Evolutionary conservation across 768 basidiomycete species (phyloP).

Genomic region (Lactarius hengduanensis): DNA sequence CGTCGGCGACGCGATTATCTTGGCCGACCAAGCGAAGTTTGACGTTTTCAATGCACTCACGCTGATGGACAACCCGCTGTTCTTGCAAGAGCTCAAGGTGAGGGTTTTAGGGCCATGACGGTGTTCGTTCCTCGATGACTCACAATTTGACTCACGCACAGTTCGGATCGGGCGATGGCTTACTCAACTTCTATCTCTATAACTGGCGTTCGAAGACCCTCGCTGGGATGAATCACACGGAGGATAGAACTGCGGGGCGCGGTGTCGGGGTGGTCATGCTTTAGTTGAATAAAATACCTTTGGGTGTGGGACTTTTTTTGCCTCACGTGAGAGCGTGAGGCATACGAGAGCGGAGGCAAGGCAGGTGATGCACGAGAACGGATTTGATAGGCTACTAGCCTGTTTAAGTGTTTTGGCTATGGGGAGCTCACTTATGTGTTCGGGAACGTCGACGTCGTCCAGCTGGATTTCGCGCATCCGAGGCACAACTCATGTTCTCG

Average conservation of each 20-base stretch:
- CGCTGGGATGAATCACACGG: conserved; percentile 63
- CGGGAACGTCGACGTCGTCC: no score
- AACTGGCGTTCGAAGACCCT: conserved; percentile 89
- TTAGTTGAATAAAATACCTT: conserved; percentile 38
- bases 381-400: no score
- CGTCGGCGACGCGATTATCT: conserved; percentile 73
- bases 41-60: conserved; percentile 97
- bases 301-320: not conserved
- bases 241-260: conserved; percentile 55
- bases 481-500: no score
- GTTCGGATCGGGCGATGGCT: conserved; percentile 94
- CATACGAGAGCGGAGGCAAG: no score
- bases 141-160: conserved; percentile 35
- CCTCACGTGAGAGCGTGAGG: not conserved
- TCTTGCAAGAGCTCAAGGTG: conserved; percentile 83
- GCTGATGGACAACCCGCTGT: conserved; percentile 86
- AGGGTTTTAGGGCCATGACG: conserved; percentile 34
- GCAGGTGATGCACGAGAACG: no score
- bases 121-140: conserved; percentile 7
- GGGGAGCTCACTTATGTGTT: no score
- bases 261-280: conserved; percentile 96
- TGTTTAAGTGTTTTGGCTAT: no score
- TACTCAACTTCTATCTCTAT: conserved; percentile 89
- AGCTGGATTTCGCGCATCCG: no score
- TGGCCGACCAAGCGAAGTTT: conserved; percentile 83